These are phyloP conservation scores for Xylariaceae sp. DNA, from an alignment of 2,329 filamentous ascomycete genomes.

Conservation along the genomic window DNA sequence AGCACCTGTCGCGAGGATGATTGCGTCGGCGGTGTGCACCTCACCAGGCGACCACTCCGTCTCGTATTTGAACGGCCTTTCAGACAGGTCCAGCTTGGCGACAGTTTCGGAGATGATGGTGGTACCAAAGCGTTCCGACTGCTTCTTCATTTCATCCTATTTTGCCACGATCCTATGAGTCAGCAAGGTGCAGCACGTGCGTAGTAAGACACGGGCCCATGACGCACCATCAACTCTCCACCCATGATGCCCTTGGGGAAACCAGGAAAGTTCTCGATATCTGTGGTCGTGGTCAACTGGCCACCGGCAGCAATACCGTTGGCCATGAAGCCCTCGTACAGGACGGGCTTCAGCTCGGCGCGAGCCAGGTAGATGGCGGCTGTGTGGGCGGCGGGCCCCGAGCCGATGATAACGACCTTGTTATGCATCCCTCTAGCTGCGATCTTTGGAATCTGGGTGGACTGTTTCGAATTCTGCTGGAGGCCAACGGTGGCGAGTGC, in stretches of 20 bases:
- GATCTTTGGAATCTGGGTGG: slow-evolving; percentile 47
- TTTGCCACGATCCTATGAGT: too few relatives aligned
- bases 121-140: slow-evolving; percentile 92
- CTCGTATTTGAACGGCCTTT: slow-evolving; percentile 89
- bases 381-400: slow-evolving; percentile 95
- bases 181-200: background rate
- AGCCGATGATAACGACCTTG: slow-evolving; percentile 92
- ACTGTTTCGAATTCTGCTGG: slow-evolving; percentile 51
- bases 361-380: slow-evolving; percentile 95
- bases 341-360: slow-evolving; percentile 90
- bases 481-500: slow-evolving; percentile 70
- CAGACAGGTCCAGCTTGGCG: slow-evolving; percentile 81
- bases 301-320: slow-evolving; percentile 96
- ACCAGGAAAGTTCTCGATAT: slow-evolving; percentile 97
- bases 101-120: slow-evolving; percentile 93
- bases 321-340: slow-evolving; percentile 98
- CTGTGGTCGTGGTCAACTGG: slow-evolving; percentile 97
- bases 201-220: background rate
- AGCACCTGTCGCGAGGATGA: slow-evolving; percentile 95
- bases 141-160: slow-evolving; percentile 85
- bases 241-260: slow-evolving; percentile 92
- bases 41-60: slow-evolving; percentile 85
- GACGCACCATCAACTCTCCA: slow-evolving; percentile 77
- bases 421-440: slow-evolving; percentile 77
- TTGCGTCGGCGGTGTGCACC: slow-evolving; percentile 84